Percentiles rank a stretch among this genome's conserved stretches.
phyloP scores from a whole-genome alignment of 2,329 filamentous ascomycete species.

The Arthrobotrys entomopaga region DNA sequence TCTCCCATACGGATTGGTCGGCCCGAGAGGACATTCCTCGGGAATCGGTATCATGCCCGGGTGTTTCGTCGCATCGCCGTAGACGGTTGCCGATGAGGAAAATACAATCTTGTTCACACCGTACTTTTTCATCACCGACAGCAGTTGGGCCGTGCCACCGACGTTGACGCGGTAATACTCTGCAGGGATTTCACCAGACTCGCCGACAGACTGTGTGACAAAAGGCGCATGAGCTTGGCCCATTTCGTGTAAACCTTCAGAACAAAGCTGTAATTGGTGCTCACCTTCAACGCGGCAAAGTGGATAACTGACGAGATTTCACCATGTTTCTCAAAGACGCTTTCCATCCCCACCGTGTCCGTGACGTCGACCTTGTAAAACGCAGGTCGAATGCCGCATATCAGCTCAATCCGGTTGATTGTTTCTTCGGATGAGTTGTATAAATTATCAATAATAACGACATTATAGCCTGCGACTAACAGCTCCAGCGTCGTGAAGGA shows the following conservation, averaged over 20 bases:
- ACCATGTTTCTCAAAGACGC: conserved; percentile 86
- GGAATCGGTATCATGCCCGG: conserved; percentile 99
- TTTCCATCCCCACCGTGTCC: conserved; percentile 81
- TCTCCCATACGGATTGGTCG: conserved; percentile 97
- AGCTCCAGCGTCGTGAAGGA: conserved; percentile 94
- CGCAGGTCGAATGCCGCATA: conserved; percentile 84
- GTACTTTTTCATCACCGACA: conserved; percentile 86
- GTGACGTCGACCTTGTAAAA: conserved; percentile 92
- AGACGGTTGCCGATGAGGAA: conserved; percentile 96
- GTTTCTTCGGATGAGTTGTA: conserved; percentile 96
- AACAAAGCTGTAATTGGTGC: conserved; percentile 54
- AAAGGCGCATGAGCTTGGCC: conserved; percentile 15
- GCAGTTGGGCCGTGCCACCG: conserved; percentile 85
- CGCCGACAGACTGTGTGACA: conserved; percentile 82
- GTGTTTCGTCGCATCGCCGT: conserved; percentile 95
- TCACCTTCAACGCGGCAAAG: conserved; percentile 94
- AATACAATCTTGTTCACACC: conserved; percentile 98
- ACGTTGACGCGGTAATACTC: conserved; percentile 99
- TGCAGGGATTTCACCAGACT: conserved; percentile 90
- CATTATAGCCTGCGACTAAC: conserved; percentile 92
- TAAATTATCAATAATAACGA: conserved; percentile 94
- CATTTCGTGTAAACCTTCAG: too few relatives aligned
- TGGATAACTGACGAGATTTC: conserved; percentile 98
- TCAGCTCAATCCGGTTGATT: conserved; percentile 92
- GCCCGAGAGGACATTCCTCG: conserved; percentile 92